Evolutionary conservation across 495 filamentous ascomycete genomes (phyloP).

Genomic region (Penicillium soppii): DNA sequence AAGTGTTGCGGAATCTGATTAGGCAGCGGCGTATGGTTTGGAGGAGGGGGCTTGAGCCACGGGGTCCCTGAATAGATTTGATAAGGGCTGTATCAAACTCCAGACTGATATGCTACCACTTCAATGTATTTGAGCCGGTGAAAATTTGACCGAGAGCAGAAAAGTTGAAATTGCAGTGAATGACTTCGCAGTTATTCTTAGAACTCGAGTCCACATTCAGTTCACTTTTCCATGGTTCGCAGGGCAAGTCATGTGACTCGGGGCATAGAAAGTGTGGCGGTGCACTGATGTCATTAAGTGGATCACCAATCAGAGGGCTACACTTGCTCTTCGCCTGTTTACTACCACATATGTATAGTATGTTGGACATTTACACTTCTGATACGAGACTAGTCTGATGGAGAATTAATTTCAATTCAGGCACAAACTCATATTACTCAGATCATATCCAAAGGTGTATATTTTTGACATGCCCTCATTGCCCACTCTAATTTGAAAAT

Average conservation of each 20-base stretch:
- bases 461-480: too few species aligned
- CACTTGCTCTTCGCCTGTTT: neutral
- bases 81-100: too few species aligned
- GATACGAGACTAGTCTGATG: too few species aligned
- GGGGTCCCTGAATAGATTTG: conserved; percentile 6
- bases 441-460: too few species aligned
- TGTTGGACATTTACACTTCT: too few species aligned
- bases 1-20: conserved; percentile 6
- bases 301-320: neutral
- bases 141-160: neutral
- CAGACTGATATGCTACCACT: too few species aligned
- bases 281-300: conserved; percentile 23
- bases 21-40: conserved; percentile 25
- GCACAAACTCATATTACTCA: too few species aligned
- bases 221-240: conserved; percentile 21
- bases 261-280: conserved; percentile 12
- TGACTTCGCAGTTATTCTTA: conserved; percentile 8
- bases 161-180: neutral
- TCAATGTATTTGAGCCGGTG: neutral
- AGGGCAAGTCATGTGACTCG: conserved; percentile 14
- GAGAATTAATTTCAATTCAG: too few species aligned
- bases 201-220: conserved; percentile 18
- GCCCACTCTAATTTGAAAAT: too few species aligned
- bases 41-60: conserved; percentile 14
- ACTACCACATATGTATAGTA: too few species aligned